phyloP scores from a whole-genome alignment of 164 flowering plant genomes.

The Malania oleifera region DNA sequence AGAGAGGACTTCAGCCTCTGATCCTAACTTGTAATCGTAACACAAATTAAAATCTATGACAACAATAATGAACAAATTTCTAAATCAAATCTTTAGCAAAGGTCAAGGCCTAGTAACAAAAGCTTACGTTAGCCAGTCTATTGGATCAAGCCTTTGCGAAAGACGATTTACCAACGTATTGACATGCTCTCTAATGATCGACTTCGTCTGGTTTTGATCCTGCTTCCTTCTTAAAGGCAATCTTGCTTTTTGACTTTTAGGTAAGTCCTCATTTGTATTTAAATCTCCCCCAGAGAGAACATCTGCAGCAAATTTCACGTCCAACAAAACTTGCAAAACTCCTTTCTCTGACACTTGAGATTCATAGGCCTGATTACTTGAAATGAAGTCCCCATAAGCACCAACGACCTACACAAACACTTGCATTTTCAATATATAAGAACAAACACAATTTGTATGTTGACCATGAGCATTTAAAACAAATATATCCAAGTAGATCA shows the following conservation, averaged over 20 bases:
- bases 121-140: constrained; percentile 97
- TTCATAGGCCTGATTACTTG: constrained; percentile 31
- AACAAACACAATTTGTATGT: neutral
- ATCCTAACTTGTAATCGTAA: neutral
- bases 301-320: constrained; percentile 73
- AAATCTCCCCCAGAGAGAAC: constrained; percentile 75
- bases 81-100: no score
- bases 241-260: constrained; percentile 34
- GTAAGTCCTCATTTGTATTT: constrained; percentile 36
- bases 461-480: neutral
- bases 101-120: neutral
- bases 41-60: constrained; percentile 1
- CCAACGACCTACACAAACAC: constrained; percentile 43
- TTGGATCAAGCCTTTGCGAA: constrained; percentile 87
- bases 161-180: constrained; percentile 43
- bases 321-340: constrained; percentile 73
- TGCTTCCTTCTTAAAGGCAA: constrained; percentile 57
- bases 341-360: constrained; percentile 82
- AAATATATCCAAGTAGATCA: constrained; percentile 3
- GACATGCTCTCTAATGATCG: constrained; percentile 39
- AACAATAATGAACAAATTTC: neutral
- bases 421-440: neutral
- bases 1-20: no score
- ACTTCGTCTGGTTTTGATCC: constrained; percentile 37
- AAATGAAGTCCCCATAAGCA: constrained; percentile 60